Conservation (phyloP, 2,329 filamentous ascomycete genomes). For the Trichoderma simmonsii region DNA sequence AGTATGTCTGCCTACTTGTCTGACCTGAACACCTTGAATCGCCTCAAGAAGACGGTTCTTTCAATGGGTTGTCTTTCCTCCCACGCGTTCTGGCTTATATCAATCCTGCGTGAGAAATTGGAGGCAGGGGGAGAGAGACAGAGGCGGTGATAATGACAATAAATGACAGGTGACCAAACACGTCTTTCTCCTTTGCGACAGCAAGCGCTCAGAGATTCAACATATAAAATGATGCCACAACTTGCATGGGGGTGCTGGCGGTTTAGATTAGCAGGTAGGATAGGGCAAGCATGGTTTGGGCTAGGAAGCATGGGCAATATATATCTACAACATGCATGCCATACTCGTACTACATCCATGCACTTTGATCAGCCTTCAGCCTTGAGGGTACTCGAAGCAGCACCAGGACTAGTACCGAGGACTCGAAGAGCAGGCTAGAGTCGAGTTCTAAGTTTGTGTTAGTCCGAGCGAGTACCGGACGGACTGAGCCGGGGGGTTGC, state of each 20-base stretch:
- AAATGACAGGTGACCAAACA: background rate
- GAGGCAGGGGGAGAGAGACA: background rate
- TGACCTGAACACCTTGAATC: background rate
- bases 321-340: conserved; percentile 7
- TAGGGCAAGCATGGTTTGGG: background rate
- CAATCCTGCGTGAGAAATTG: background rate
- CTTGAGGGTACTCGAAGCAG: background rate
- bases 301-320: background rate
- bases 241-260: background rate
- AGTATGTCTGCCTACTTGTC: background rate
- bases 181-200: background rate
- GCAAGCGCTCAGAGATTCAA: background rate
- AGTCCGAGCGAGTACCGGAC: conserved; percentile 1
- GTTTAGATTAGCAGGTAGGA: conserved; percentile 1
- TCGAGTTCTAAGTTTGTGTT: background rate
- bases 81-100: background rate
- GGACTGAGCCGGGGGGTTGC: background rate
- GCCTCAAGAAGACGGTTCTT: background rate
- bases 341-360: background rate
- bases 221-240: background rate
- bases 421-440: background rate
- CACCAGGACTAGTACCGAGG: background rate
- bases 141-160: background rate
- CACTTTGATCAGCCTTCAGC: background rate
- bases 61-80: background rate